Conservation (phyloP, 2,329 filamentous ascomycete species). For the Colletotrichum sp. region DNA sequence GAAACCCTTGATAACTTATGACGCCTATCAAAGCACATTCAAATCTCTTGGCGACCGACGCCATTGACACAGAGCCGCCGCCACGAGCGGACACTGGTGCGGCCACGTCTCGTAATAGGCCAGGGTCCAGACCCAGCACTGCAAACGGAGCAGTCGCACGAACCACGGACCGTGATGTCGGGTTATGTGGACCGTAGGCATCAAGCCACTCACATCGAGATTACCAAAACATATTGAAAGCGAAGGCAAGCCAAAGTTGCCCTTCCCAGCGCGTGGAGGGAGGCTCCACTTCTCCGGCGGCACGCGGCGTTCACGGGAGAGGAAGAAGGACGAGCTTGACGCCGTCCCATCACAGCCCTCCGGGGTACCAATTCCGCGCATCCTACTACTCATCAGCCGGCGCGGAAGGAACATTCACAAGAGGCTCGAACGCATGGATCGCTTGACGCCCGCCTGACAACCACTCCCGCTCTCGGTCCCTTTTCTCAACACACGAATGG, state of each 20-base stretch:
- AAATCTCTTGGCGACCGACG: neutral
- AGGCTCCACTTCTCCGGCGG: neutral
- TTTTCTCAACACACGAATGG: neutral
- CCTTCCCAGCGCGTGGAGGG: neutral
- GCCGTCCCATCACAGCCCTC: neutral
- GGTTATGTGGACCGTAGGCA: neutral
- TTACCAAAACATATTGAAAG: neutral
- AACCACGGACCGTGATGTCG: neutral
- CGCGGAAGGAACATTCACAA: neutral
- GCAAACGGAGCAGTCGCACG: neutral
- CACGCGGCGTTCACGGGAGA: neutral
- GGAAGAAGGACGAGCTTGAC: neutral
- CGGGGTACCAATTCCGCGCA: neutral
- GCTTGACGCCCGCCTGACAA: neutral
- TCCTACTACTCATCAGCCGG: neutral
- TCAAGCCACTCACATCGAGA: neutral
- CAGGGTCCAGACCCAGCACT: neutral
- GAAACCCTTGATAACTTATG: neutral
- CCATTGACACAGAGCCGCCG: neutral
- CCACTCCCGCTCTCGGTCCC: neutral
- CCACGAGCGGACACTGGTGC: neutral
- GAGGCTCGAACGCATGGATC: neutral
- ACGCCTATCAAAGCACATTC: slow-evolving; percentile 5
- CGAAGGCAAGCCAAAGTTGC: neutral
- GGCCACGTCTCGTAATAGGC: neutral